Evolutionary conservation across 768 basidiomycete genomes (phyloP).

Genomic region (Atractiella rhizophila): DNA sequence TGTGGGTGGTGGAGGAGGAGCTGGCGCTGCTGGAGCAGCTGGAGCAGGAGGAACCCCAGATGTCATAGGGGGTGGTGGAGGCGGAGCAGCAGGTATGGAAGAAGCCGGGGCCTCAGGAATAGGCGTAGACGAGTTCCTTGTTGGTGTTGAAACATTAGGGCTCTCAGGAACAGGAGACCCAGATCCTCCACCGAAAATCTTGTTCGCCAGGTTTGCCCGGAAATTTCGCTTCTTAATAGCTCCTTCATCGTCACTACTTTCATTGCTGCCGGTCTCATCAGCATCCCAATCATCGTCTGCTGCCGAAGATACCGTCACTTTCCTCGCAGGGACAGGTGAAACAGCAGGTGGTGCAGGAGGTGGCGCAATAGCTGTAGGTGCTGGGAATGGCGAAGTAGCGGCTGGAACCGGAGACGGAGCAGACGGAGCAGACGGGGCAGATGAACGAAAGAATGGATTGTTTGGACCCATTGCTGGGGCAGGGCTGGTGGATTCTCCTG

Average conservation of each 20-base stretch:
- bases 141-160: too few relatives aligned
- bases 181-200: conserved; percentile 52
- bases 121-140: too few relatives aligned
- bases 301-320: conserved; percentile 33
- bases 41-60: neutral
- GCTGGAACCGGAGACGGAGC: conserved; percentile 11
- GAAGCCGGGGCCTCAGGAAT: too few relatives aligned
- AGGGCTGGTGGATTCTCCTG: conserved; percentile 22
- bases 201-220: conserved; percentile 45
- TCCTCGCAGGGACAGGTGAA: conserved; percentile 15
- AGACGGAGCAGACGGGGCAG: conserved; percentile 21
- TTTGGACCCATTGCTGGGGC: conserved; percentile 28
- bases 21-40: conserved; percentile 4
- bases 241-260: conserved; percentile 62
- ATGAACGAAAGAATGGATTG: conserved; percentile 49
- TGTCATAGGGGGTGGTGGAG: neutral
- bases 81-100: conserved; percentile 14
- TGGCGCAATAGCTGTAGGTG: conserved; percentile 22
- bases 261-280: conserved; percentile 33
- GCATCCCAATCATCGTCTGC: conserved; percentile 36
- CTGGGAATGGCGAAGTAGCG: conserved; percentile 13
- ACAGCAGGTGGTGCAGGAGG: conserved; percentile 15
- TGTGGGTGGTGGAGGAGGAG: conserved; percentile 17
- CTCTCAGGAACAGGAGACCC: conserved; percentile 17
- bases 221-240: conserved; percentile 32